Base-by-base conservation (phyloP, 441 rosid species). In the Gossypium schwendimanii region DNA sequence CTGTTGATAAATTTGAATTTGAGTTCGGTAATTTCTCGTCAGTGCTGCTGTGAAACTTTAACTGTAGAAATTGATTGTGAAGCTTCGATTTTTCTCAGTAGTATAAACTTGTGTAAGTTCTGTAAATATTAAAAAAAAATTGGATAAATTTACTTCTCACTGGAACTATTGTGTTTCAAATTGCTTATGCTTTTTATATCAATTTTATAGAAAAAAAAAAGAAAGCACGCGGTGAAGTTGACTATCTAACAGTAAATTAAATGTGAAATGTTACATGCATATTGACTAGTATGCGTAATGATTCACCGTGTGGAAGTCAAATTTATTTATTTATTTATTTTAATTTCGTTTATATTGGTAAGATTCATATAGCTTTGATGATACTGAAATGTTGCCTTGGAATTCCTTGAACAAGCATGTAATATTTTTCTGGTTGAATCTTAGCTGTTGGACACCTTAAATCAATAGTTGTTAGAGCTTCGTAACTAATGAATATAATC, bases 161-260 rank as follows among this genome's bases (percentile, higher is more conserved):
- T 21, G 54, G 33, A 64, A 64, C 2, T 3, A 4, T 67, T 26
- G 11, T 26, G 44, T 47, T 66, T 64, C 23, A 65, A 23, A 23
- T 23, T 45, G 20, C 24, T 65, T 15, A 50, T 64, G 10, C 54
- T 14, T 47, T 45, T 65, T 23, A 47, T 66, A 66, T 18, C 5
- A 21, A 47, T 58, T 24, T 23, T 45, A 45, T 12, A 23, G 36
- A 33, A 45, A 65, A 45, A 44, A 45, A 26, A 64, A 23, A n/a
- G n/a, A n/a, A n/a, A 14, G 39, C 21, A 47, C n/a, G 41, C 31
- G 57, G 23, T 47, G 39, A 66, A 65, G 70, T 65, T 65, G 70
- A 65, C 39, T 6, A 47, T 14, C 20, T 47, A 65, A 23, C 21
- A n/a, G 21, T 9, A 39, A 23, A 65, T 65, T 65, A 7, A 47